A percentile compares a stretch with the other conserved stretches of the same genome.
phyloP scores from a whole-genome alignment of 2,329 filamentous ascomycete species.

The Fusarium albosuccineum region DNA sequence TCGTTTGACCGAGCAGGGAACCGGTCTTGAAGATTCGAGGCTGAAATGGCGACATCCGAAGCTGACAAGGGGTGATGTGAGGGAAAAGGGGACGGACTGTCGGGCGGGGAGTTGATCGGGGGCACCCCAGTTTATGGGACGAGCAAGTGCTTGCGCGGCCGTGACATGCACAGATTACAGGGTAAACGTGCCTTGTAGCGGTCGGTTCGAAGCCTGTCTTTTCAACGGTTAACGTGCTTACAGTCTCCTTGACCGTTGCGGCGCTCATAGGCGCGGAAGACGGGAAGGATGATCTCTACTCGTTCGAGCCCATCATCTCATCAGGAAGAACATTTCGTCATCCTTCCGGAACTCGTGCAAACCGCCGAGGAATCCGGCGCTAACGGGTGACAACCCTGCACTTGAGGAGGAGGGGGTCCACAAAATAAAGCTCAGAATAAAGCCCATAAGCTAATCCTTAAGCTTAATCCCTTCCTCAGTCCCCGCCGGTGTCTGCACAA shows the following conservation, averaged over 20 bases:
- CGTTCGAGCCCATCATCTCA: constrained; percentile 26
- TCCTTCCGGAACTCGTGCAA: constrained; percentile 31
- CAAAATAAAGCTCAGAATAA: constrained; percentile 29
- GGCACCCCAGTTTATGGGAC: background rate
- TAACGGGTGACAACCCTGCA: constrained; percentile 5
- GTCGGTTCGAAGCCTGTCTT: too few species aligned
- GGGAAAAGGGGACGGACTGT: constrained; percentile 21
- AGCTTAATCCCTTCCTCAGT: constrained; percentile 21
- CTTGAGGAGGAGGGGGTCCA: constrained; percentile 8
- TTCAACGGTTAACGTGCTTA: background rate
- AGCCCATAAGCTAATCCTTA: constrained; percentile 30
- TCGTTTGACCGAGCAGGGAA: background rate
- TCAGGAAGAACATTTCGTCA: constrained; percentile 29
- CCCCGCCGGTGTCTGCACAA: background rate
- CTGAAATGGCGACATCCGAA: constrained; percentile 40
- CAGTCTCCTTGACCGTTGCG: background rate
- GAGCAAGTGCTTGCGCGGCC: background rate
- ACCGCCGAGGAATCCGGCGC: constrained; percentile 22
- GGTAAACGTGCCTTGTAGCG: background rate
- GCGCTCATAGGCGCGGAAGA: background rate
- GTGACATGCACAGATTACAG: too few species aligned
- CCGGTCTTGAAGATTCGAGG: constrained; percentile 21
- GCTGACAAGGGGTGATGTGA: constrained; percentile 11
- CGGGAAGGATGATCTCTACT: constrained; percentile 11
- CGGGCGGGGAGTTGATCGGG: constrained; percentile 11